Conservation (phyloP, 2,329 filamentous ascomycete genomes). For the Fusarium duplospermum region DNA sequence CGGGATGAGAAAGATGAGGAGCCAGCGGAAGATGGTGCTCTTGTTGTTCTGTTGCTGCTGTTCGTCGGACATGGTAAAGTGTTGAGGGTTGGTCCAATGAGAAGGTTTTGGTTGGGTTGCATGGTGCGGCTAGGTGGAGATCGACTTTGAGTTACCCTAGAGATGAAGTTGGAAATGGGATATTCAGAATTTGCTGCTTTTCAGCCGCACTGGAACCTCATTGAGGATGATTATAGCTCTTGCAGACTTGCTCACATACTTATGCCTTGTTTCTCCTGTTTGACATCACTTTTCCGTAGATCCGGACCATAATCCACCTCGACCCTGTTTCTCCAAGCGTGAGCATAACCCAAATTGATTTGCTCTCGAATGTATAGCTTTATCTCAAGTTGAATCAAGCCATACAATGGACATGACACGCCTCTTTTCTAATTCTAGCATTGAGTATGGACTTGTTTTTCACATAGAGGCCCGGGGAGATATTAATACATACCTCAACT, state of each 20-base stretch:
- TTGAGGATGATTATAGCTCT: accelerated
- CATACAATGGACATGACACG: no score
- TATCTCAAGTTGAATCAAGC: neutral
- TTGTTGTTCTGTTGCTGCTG: constrained; percentile 24
- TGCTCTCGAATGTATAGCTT: neutral
- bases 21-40: constrained; percentile 17
- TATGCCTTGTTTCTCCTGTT: accelerated
- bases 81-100: constrained; percentile 26
- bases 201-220: neutral
- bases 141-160: constrained; percentile 4
- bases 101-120: neutral
- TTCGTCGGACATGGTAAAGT: constrained; percentile 26
- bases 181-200: neutral
- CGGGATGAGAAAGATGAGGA: constrained; percentile 21
- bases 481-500: no score
- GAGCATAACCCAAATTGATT: neutral
- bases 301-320: neutral
- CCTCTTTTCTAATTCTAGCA: no score
- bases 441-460: no score
- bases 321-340: no score
- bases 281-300: neutral
- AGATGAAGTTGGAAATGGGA: neutral
- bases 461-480: no score
- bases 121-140: constrained; percentile 22
- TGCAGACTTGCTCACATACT: neutral